These are phyloP conservation scores for Domatiomyces globalis DNA, from an alignment of 2,329 filamentous ascomycete genomes.

Conservation along the genomic window DNA sequence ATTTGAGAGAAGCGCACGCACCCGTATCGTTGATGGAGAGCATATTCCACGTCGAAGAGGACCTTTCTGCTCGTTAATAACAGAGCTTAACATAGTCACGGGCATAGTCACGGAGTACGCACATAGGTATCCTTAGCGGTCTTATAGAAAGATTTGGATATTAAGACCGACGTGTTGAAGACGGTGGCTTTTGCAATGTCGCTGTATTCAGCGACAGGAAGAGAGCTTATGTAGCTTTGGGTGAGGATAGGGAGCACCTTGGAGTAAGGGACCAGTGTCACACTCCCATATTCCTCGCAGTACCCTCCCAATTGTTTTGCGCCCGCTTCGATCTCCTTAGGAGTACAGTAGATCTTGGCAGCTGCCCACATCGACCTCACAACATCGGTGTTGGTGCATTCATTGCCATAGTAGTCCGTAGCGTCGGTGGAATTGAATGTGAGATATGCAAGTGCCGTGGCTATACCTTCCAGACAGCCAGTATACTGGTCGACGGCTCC, in stretches of 20 bases:
- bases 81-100: background rate
- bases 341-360: slow-evolving; percentile 21
- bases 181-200: slow-evolving; percentile 17
- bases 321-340: slow-evolving; percentile 17
- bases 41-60: slow-evolving; percentile 19
- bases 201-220: slow-evolving; percentile 22
- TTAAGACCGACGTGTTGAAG: slow-evolving; percentile 19
- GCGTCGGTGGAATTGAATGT: slow-evolving; percentile 3
- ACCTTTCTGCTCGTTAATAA: background rate
- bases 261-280: slow-evolving; percentile 18
- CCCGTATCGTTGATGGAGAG: slow-evolving; percentile 26
- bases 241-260: slow-evolving; percentile 19
- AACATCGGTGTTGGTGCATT: slow-evolving; percentile 22
- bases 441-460: slow-evolving; percentile 1
- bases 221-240: slow-evolving; percentile 19
- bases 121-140: slow-evolving; percentile 1
- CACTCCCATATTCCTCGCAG: slow-evolving; percentile 17
- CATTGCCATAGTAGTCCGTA: slow-evolving; percentile 7
- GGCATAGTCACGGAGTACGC: background rate
- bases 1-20: slow-evolving; percentile 13
- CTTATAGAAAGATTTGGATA: slow-evolving; percentile 21
- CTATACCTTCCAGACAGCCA: slow-evolving; percentile 1
- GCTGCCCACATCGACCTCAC: slow-evolving; percentile 26
- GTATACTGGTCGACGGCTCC: background rate
- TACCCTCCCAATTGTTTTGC: background rate